Conservation (phyloP, 345 rosid species). For the Camelina sativa region DNA sequence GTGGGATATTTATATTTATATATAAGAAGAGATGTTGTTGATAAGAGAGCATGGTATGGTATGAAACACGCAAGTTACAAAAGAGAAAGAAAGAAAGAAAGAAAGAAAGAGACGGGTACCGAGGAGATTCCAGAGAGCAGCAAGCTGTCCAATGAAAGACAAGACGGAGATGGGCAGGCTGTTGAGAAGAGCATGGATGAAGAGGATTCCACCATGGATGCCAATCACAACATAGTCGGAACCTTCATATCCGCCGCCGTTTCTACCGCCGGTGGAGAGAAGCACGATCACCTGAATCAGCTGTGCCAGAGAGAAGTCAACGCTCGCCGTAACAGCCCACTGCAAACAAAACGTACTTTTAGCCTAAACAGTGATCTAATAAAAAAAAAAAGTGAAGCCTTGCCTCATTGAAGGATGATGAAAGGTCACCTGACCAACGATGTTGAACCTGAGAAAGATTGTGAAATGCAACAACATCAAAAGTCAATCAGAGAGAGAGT, state of each 20-base stretch:
- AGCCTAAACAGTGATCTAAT: neutral
- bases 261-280: slow-evolving; percentile 91
- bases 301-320: slow-evolving; percentile 49
- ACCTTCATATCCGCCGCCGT: slow-evolving; percentile 90
- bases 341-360: slow-evolving; percentile 46
- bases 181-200: slow-evolving; percentile 76
- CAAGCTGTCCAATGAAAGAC: slow-evolving; percentile 88
- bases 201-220: slow-evolving; percentile 77
- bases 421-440: slow-evolving; percentile 62
- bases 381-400: neutral
- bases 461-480: neutral
- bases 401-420: slow-evolving; percentile 3
- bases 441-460: slow-evolving; percentile 81
- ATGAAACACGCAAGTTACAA: neutral
- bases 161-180: slow-evolving; percentile 81
- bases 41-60: neutral
- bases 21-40: slow-evolving; percentile 7
- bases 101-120: slow-evolving; percentile 47
- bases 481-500: slow-evolving; percentile 42
- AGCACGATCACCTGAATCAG: slow-evolving; percentile 61
- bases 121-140: slow-evolving; percentile 90
- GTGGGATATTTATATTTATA: slow-evolving; percentile 21
- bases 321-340: slow-evolving; percentile 73
- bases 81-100: neutral
- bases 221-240: slow-evolving; percentile 78